Base-by-base conservation (phyloP, 2,329 filamentous ascomycete genomes). In the Fusarium coffeatum region DNA sequence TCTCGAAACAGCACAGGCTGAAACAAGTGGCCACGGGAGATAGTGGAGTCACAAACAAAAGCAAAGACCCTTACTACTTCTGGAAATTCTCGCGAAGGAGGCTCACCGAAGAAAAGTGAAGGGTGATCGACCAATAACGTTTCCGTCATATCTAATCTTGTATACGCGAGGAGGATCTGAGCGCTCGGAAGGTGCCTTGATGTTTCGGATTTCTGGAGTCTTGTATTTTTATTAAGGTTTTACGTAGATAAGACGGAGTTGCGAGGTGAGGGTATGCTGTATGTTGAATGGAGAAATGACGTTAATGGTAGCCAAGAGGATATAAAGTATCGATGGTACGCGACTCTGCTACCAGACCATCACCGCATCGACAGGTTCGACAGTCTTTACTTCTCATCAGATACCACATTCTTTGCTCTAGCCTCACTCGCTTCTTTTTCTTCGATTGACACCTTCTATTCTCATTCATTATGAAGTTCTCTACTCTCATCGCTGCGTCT, bases 281-380 rank as follows among this genome's bases (percentile, higher is more conserved):
- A n/a, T 5, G 8, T 7, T 18, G 8, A 8, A 20, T 5, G 20
- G 34, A 10, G 13, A 8, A 20, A 13, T 2, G 9, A n/a, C 4
- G 5, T 20, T 37, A 1, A n/a, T 12, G 18, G 8, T 8, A 6
- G 22, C 8, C 10, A 18, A 15, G 11, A 20, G 30, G 1, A n/a
- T 61, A 61, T 61, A 61, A 61, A 18, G 15, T 3, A 7, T 22
- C 3, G 18, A 1, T 25, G 2, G 23, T 11, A 1, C 8, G 5
- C 28, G 15, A 5, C 4, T 12, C 16, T 5, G 0, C 4, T 12
- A 4, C 9, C 1, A 4, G 2, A 42, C 11, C 2, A n/a, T 8
- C 18, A 5, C 9, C 3, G 11, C 6, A 50, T 41, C 15, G 20
- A 42, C 22, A 42, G 11, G 18, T 11, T 20, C 13, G 4, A n/a